Base-by-base conservation (phyloP, 805 yeast genomes). In the Kregervanrija pseudodelftensis region DNA sequence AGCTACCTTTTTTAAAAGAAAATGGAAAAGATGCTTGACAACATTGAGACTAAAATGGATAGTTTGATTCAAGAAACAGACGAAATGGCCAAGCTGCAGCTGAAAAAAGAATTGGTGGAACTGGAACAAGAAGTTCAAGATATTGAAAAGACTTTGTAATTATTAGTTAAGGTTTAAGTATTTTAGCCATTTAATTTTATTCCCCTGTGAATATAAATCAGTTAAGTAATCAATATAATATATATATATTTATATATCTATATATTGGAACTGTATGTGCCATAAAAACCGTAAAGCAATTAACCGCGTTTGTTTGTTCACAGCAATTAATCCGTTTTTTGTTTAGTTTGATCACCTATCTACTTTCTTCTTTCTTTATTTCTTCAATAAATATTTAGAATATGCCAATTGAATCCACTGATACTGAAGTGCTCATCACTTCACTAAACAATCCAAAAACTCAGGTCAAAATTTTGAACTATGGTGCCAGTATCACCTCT, bases 401-500 rank as follows among this genome's bases (percentile, higher is more conserved):
- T n/a, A 82, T 84, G 90, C 61, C 85, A 15, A 74, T 87, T 38
- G 80, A 82, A 67, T 82, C 81, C 56, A 70, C 77, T 28, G 87
- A 74, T 32, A 76, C 72, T 38, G 74, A 73, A 51, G 91, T 87
- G 31, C 63, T 76, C 5, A 51, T 88, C 28, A 71, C 81, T 1
- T 79, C 73, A 43, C 82, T 81, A 16, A 64, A 66, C 5, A 68
- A 75, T 50, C 63, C 73, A 2, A 55, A 62, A 33, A 77, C 93
- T 14, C 61, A 68, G 13, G 87, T 79, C n/a, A 75, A 78, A 43
- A 75, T 93, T 47, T 74, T 93, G 46, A 80, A 82, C 49, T 86
- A 77, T 54, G 99, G 99, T 32, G 99, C 98, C 44, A 86, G 90
- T 15, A 80, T 90, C 4, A 64, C 77, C 32, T 85, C 96, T 1